Base-by-base conservation (phyloP, 2,329 filamentous ascomycete genomes). In the Rhynchosporium agropyri region DNA sequence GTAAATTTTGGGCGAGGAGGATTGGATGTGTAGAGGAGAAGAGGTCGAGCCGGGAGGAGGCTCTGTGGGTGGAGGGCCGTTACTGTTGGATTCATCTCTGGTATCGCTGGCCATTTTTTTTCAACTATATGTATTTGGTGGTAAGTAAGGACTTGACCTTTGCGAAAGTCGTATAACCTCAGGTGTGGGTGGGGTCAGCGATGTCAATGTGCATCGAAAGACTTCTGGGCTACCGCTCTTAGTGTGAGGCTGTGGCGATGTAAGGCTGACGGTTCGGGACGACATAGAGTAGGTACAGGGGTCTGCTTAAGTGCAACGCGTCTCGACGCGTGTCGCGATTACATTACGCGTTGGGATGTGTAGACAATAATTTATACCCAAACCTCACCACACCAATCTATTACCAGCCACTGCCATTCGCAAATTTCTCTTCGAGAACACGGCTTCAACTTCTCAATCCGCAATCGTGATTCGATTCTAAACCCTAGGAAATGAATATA, bases 11-110 rank as follows among this genome's bases (percentile, higher is more conserved):
- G 73, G 70, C 2, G 55, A 46, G 2, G 76, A 68, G 12, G 64
- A 68, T 49, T 73, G 68, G 54, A 75, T 72, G 58, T 78, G 74
- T 4, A 74, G 69, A 3, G 77, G 73, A 12, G 74, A 70, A 48
- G 72, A 70, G 12, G 73, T 76, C 20, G 69, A 73, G 31, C 75
- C 75, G 3, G 76, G 74, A 15, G 76, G 75, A 46, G 75, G 74
- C 15, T 4, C 13, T n/a, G 13, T 3, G 6, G 42, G 42, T 13
- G 42, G 8, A 12, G 13, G 4, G 3, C 33, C 70, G 71, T 50
- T 71, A 73, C 63, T 26, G 42, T 58, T 15, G 63, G 70, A 28
- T 63, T 65, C 4, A 65, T 76, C 70, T 71, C 73, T 72, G 43
- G 72, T 73, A 71, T 78, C 77, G 63, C 67, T 68, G 64, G 74